phyloP scores from a whole-genome alignment of 495 filamentous ascomycete species.

The Extremus antarcticus region DNA sequence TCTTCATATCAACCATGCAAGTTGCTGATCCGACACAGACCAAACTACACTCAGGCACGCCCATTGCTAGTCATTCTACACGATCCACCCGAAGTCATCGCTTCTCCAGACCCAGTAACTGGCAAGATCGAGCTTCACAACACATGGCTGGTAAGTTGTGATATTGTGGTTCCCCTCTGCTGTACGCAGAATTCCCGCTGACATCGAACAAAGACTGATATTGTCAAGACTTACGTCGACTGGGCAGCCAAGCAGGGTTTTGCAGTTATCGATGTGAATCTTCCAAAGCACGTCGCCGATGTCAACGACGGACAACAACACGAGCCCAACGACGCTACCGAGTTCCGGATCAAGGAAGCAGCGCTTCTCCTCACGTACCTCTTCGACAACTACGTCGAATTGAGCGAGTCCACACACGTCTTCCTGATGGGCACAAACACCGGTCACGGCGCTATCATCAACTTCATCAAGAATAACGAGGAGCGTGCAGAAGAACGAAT shows the following conservation, averaged over 20 bases:
- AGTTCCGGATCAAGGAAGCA: slow-evolving; percentile 49
- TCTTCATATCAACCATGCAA: neutral
- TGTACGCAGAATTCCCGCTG: slow-evolving; percentile 35
- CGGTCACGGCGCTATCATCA: slow-evolving; percentile 34
- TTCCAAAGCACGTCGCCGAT: slow-evolving; percentile 59
- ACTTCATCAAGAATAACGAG: slow-evolving; percentile 33
- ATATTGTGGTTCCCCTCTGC: slow-evolving; percentile 10
- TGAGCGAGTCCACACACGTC: slow-evolving; percentile 56
- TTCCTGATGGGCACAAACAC: slow-evolving; percentile 74
- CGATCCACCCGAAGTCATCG: slow-evolving; percentile 57
- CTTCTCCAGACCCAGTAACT: slow-evolving; percentile 53
- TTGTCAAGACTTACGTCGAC: slow-evolving; percentile 61
- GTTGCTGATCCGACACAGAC: slow-evolving; percentile 28
- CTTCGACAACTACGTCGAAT: slow-evolving; percentile 94
- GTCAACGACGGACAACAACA: slow-evolving; percentile 17
- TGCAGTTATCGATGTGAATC: slow-evolving; percentile 78
- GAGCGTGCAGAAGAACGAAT: slow-evolving; percentile 23
- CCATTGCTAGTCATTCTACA: slow-evolving; percentile 68
- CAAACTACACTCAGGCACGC: slow-evolving; percentile 40
- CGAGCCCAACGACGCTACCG: slow-evolving; percentile 35
- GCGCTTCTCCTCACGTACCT: slow-evolving; percentile 61
- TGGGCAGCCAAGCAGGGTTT: slow-evolving; percentile 68
- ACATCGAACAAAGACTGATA: slow-evolving; percentile 55
- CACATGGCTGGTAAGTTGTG: slow-evolving; percentile 62
- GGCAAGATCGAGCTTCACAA: slow-evolving; percentile 72